Percentiles rank a stretch among this genome's conserved stretches.
These are phyloP conservation scores for Ogataea haglerorum DNA, from an alignment of 805 yeast species.

Conservation along the genomic window DNA sequence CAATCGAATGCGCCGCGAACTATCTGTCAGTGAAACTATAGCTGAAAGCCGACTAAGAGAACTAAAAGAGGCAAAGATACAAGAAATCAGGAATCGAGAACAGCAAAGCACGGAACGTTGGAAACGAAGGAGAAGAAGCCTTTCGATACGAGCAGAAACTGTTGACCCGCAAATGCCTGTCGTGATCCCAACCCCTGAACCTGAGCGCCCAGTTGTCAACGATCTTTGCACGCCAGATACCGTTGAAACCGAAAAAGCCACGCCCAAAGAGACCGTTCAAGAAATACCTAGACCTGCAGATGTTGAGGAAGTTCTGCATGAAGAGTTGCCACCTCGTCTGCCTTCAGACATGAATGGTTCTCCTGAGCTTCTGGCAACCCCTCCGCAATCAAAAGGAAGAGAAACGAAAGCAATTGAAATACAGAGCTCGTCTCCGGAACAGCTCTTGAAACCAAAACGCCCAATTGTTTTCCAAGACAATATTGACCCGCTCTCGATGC, in stretches of 20 bases:
- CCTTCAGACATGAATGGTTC: neutral
- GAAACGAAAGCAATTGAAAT: constrained; percentile 10
- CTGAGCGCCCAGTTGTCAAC: constrained; percentile 1
- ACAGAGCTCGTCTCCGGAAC: constrained; percentile 20
- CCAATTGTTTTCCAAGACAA: constrained; percentile 13
- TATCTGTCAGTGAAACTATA: constrained; percentile 2
- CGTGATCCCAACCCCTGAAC: constrained; percentile 14
- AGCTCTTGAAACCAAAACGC: constrained; percentile 2
- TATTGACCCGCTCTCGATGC: constrained; percentile 26
- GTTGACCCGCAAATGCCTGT: constrained; percentile 6
- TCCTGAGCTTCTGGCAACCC: constrained; percentile 11
- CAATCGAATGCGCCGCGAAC: constrained; percentile 12
- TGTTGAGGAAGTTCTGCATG: too few relatives aligned
- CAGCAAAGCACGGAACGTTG: constrained; percentile 1
- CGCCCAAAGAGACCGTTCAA: neutral
- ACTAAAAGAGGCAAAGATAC: constrained; percentile 10
- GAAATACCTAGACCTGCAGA: neutral
- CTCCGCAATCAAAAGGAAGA: constrained; percentile 11
- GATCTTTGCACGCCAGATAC: constrained; percentile 5
- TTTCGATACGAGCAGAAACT: constrained; percentile 3
- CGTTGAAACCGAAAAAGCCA: neutral
- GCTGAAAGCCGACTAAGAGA: constrained; percentile 4
- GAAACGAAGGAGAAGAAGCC: constrained; percentile 5
- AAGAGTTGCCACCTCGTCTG: too few relatives aligned
- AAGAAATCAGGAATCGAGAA: constrained; percentile 11